Conservation (phyloP, 306 rosid species). For the Quercus agrifolia region DNA sequence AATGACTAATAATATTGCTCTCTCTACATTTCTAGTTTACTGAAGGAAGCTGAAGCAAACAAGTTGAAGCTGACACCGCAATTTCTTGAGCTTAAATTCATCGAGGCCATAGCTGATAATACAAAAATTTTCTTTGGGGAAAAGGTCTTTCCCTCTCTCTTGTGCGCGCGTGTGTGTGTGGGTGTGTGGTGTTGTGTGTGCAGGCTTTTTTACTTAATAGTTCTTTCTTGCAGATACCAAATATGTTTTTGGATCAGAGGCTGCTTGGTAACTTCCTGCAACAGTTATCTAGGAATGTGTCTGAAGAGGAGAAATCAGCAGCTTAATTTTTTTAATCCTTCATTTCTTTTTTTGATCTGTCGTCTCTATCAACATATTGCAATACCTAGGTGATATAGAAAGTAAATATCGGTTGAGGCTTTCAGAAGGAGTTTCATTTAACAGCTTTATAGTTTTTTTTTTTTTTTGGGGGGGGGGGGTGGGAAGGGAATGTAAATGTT, state of each 20-base stretch:
- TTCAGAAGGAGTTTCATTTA: too few relatives aligned
- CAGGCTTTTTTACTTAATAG: constrained; percentile 22
- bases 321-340: not conserved
- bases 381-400: too few relatives aligned
- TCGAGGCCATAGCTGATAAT: not conserved
- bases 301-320: constrained; percentile 14
- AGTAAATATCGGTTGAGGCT: too few relatives aligned
- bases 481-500: too few relatives aligned
- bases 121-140: too few relatives aligned
- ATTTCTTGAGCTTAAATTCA: constrained; percentile 81
- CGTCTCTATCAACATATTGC: too few relatives aligned
- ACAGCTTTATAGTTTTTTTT: too few relatives aligned
- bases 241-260: constrained; percentile 81
- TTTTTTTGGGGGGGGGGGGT: too few relatives aligned
- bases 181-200: not conserved
- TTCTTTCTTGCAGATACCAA: constrained; percentile 62
- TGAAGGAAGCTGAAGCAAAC: constrained; percentile 91
- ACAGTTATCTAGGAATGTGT: constrained; percentile 32
- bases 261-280: constrained; percentile 74
- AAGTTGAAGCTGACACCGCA: constrained; percentile 89
- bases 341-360: too few relatives aligned
- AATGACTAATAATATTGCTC: constrained; percentile 8
- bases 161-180: not conserved
- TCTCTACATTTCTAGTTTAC: constrained; percentile 39
- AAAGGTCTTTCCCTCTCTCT: too few relatives aligned